Evolutionary conservation across 176 grass and related monocot species (phyloP).

Genomic region (sorghum (Sorghum bicolor)): Sorghum_bicolor_NCBIv3 NC_012871.2:73741001-73741500

Average conservation of each 20-base stretch:
- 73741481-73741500: slow-evolving; percentile 6
- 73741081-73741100: background rate
- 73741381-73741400: background rate
- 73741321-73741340: slow-evolving; percentile 24
- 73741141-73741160: too few relatives aligned
- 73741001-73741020: background rate
- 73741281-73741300: slow-evolving; percentile 10
- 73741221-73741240: background rate
- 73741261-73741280: slow-evolving; percentile 3
- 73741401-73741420: slow-evolving; percentile 14
- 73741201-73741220: background rate
- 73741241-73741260: background rate
- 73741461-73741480: background rate
- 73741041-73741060: background rate
- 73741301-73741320: background rate
- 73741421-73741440: background rate
- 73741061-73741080: background rate
- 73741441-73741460: background rate
- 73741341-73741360: background rate
- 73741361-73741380: slow-evolving; percentile 5
- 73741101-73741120: slow-evolving; percentile 37
- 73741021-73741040: background rate
- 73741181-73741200: too few relatives aligned
- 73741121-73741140: slow-evolving; percentile 22
- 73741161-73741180: too few relatives aligned